These are phyloP conservation scores for Cymodocea nodosa DNA, from an alignment of 116 monocot species.

Conservation along the genomic window DNA sequence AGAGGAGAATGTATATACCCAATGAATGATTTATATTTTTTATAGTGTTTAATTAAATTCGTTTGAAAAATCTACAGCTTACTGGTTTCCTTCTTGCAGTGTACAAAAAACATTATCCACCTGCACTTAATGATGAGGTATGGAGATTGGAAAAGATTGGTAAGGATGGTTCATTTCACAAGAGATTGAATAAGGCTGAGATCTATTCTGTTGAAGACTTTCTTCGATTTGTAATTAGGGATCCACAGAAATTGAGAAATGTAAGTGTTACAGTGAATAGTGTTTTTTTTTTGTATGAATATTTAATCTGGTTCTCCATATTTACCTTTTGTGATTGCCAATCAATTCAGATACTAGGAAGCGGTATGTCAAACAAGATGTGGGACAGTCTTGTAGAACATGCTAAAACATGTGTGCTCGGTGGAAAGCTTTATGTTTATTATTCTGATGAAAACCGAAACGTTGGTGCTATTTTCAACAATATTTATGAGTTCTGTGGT, in stretches of 20 bases:
- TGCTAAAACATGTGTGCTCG: constrained; percentile 80
- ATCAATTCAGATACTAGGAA: constrained; percentile 70
- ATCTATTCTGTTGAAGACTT: constrained; percentile 76
- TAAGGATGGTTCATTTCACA: constrained; percentile 92
- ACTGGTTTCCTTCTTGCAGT: constrained; percentile 19
- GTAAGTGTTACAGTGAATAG: constrained; percentile 21
- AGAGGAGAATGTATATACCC: constrained; percentile 16
- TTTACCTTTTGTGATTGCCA: neutral
- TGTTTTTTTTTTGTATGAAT: neutral
- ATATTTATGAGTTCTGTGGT: constrained; percentile 75
- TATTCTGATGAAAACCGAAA: constrained; percentile 70
- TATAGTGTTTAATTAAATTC: neutral
- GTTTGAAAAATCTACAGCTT: neutral
- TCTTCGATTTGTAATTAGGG: constrained; percentile 53
- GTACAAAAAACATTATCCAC: constrained; percentile 95
- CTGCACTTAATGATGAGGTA: constrained; percentile 68
- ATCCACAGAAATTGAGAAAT: constrained; percentile 51
- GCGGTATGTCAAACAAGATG: constrained; percentile 98
- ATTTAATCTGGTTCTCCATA: neutral
- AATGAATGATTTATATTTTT: neutral
- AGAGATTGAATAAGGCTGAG: constrained; percentile 51
- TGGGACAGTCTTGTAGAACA: constrained; percentile 98
- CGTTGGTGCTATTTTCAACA: constrained; percentile 79
- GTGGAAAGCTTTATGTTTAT: constrained; percentile 76
- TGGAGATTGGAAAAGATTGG: constrained; percentile 98